Evolutionary conservation across 257 asterid genomes (phyloP), one percentile per base, ranked within the genome.

Genomic region (Gentiana macrophylla): DNA sequence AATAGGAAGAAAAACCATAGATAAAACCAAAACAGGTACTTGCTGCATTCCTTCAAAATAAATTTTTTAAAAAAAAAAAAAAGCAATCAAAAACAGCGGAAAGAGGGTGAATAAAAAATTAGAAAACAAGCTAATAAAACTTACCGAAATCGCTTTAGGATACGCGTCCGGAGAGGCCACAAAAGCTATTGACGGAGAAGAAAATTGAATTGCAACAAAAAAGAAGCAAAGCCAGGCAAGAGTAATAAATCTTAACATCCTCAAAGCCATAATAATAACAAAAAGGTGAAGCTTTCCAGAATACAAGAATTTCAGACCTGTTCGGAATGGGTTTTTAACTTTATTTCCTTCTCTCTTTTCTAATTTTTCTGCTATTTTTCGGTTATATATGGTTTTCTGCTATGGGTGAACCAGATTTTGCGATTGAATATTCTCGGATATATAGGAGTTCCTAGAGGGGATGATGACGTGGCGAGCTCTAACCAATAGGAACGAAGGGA

Each of bases 81-180:
- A 24, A 24, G 24, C 24, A 24, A 24, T 24, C 24, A 24, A 24
- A 24, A 24, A 24, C 24, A 24, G 24, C 24, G 24, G 24, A 24
- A 24, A 24, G 24, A 24, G 24, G 24, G 24, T 24, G 24, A 24
- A 24, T 24, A 24, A 24, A 24, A 24, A 24, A 24, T 24, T 24
- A 24, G 24, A 24, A 24, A 24, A 24, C 6, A 54, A 54, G 38
- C 49, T 9, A 55, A 34, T 12, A 46, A 12, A 36, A 34, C 53
- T 78, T 69, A 76, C 95, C 69, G 81, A 78, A 34, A 83, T 74
- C 47, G 89, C 83, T 73, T 80, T 86, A 32, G 76, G 77, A 53
- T 59, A 64, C 49, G 66, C 56, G 35, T 76, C 82, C 15, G 66
- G 73, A 57, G 69, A 37, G 47, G 79, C 50, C 45, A 78, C 5